Evolutionary conservation across 345 rosid species (phyloP).

Genomic region (Populus deltoides): DNA sequence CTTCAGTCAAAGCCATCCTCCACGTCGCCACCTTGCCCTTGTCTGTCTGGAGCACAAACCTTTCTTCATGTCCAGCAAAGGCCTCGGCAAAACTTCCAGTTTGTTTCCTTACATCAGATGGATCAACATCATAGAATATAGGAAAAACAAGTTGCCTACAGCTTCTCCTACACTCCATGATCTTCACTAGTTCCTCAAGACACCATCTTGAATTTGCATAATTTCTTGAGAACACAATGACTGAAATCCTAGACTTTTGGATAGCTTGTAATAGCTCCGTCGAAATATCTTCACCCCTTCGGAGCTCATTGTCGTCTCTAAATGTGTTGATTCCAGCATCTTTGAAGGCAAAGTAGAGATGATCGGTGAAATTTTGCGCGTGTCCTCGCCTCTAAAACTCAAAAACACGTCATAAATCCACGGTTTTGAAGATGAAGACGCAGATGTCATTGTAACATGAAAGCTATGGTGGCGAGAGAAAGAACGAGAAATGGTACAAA

Average conservation of each 20-base stretch:
- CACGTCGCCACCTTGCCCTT: background rate
- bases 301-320: background rate
- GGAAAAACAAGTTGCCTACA: background rate
- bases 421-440: background rate
- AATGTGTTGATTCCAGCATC: background rate
- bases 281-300: background rate
- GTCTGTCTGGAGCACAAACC: background rate
- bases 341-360: background rate
- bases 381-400: background rate
- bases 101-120: background rate
- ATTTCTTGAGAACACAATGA: background rate
- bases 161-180: background rate
- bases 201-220: background rate
- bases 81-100: background rate
- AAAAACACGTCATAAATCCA: background rate
- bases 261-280: background rate
- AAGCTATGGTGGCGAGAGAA: too few relatives aligned
- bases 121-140: slow-evolving; percentile 14
- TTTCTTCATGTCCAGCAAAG: background rate
- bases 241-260: background rate
- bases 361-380: background rate
- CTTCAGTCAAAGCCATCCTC: background rate
- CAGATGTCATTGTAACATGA: background rate
- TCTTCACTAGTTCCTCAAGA: background rate
- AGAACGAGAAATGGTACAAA: too few relatives aligned